These are phyloP conservation scores for Hanseniaspora clermontiae DNA, from an alignment of 805 yeast genomes.

Conservation along the genomic window DNA sequence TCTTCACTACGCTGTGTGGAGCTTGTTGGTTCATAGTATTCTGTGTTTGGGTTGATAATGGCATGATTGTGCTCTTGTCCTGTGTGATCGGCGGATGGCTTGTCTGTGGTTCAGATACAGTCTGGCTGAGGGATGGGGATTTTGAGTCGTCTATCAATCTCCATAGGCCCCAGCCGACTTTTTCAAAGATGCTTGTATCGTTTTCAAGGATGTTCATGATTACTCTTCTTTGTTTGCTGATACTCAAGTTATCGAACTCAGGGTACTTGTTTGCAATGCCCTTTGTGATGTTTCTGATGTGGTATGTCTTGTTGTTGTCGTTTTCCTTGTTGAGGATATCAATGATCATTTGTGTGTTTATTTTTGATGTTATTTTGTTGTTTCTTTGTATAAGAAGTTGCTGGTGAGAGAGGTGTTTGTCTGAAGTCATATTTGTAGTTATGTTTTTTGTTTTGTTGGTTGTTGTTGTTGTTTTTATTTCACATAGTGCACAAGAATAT, in stretches of 20 bases:
- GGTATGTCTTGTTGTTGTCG: conserved; percentile 2
- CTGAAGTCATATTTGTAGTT: background rate
- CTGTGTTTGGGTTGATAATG: background rate
- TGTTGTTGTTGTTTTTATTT: too few species aligned
- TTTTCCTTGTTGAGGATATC: conserved; percentile 28
- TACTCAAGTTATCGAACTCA: conserved; percentile 64
- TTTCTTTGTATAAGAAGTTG: conserved; percentile 10
- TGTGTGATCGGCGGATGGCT: background rate
- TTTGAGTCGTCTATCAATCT: conserved; percentile 25
- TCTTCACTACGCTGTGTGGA: conserved; percentile 20
- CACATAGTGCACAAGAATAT: too few species aligned
- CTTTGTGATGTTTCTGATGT: conserved; percentile 78
- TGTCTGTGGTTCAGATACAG: background rate
- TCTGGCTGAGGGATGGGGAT: background rate
- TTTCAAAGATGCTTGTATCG: conserved; percentile 60
- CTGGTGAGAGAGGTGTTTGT: conserved; percentile 3
- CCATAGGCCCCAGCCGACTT: conserved; percentile 99
- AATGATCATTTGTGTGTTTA: conserved; percentile 28
- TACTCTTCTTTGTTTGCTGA: conserved; percentile 78
- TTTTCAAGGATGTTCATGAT: conserved; percentile 81
- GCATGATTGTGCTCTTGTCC: background rate
- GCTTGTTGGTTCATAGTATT: background rate
- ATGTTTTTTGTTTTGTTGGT: background rate
- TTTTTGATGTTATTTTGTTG: conserved; percentile 10
- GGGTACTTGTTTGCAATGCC: conserved; percentile 63